Percentiles rank a stretch among this genome's conserved stretches.
These are phyloP conservation scores for Heliophila coronopifolia DNA, from an alignment of 441 rosid genomes.

Conservation along the genomic window DNA sequence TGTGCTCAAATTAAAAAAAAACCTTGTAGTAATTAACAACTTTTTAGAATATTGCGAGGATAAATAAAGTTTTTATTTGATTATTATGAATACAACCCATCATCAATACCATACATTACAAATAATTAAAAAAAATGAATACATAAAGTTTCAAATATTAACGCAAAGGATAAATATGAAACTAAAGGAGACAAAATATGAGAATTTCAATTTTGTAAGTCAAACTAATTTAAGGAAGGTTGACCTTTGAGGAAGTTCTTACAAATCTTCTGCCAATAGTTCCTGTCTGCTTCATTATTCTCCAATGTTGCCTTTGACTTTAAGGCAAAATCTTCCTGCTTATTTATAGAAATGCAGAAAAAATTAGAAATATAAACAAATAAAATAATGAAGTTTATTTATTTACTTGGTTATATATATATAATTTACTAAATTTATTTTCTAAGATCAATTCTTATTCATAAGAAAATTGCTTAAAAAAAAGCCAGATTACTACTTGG, in stretches of 20 bases:
- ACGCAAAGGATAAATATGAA: background rate
- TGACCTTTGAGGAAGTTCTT: slow-evolving; percentile 51
- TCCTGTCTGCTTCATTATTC: slow-evolving; percentile 53
- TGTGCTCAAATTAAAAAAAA: no score
- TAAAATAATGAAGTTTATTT: no score
- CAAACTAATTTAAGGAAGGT: background rate
- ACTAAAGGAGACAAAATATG: background rate
- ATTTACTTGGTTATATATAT: no score
- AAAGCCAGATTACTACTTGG: no score
- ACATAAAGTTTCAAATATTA: background rate
- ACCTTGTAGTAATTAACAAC: no score
- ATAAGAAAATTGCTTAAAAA: no score
- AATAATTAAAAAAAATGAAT: background rate
- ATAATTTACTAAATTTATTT: no score
- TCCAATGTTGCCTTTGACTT: slow-evolving; percentile 43
- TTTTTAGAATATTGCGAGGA: no score
- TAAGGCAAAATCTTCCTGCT: slow-evolving; percentile 45
- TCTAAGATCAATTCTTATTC: no score
- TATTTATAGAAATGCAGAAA: no score
- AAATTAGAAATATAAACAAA: no score
- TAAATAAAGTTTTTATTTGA: background rate
- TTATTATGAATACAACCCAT: background rate
- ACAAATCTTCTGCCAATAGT: slow-evolving; percentile 56
- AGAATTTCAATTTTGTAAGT: background rate
- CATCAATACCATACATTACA: background rate